Conservation (phyloP, 208 protist genomes). For the Leishmania amazonensis region DNA sequence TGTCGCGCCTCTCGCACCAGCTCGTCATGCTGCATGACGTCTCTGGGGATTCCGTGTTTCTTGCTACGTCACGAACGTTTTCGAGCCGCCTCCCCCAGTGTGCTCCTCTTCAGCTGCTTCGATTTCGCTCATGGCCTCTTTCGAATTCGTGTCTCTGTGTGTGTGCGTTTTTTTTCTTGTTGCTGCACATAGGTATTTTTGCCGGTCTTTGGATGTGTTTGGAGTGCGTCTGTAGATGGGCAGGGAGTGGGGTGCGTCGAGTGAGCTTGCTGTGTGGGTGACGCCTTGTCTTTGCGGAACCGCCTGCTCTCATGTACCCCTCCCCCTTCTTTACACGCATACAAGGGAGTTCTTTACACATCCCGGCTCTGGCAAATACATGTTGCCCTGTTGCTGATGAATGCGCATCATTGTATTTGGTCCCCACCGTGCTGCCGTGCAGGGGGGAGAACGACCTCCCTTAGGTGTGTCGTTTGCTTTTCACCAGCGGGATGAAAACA, state of each 20-base stretch:
- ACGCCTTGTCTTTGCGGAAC: neutral
- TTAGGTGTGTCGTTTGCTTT: neutral
- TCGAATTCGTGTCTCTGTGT: neutral
- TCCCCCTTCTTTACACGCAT: neutral
- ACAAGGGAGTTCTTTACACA: neutral
- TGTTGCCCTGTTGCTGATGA: neutral
- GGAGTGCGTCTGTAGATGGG: neutral
- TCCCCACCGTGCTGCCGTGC: neutral
- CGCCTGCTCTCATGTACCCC: neutral
- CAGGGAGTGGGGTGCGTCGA: neutral
- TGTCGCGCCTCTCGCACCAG: neutral
- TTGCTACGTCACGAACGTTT: neutral
- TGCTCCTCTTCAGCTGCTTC: neutral
- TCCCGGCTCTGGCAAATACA: neutral
- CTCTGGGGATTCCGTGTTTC: neutral
- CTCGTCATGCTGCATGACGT: neutral
- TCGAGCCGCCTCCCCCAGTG: neutral
- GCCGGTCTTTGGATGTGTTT: neutral
- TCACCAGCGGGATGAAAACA: neutral
- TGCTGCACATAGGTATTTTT: neutral
- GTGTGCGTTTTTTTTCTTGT: neutral
- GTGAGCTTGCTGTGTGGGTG: neutral
- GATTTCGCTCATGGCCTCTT: neutral
- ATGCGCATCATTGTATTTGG: neutral
- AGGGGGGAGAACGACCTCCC: neutral